Evolutionary conservation across 352 stramenopile species (phyloP).

Genomic region (Plasmopara halstedii): DNA sequence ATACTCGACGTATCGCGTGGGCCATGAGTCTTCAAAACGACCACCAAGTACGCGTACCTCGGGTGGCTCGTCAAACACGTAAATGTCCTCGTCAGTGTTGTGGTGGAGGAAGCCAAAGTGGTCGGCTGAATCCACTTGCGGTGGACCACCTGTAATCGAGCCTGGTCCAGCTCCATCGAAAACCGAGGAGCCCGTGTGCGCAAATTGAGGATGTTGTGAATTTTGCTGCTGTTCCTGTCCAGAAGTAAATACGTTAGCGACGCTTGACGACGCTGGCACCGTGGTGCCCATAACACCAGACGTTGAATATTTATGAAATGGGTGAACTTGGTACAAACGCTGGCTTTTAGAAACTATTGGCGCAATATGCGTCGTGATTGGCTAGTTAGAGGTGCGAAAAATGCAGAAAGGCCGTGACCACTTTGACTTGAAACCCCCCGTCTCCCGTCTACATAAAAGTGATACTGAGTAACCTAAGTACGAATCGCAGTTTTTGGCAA

Average conservation of each 20-base stretch:
- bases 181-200: constrained; percentile 19
- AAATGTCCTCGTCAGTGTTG: constrained; percentile 56
- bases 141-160: constrained; percentile 7
- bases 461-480: too few relatives aligned
- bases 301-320: constrained; percentile 16
- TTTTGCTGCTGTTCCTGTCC: constrained; percentile 10
- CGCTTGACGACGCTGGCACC: constrained; percentile 6
- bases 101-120: constrained; percentile 46
- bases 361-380: constrained; percentile 17
- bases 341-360: constrained; percentile 16
- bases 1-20: constrained; percentile 78
- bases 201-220: neutral
- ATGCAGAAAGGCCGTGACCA: constrained; percentile 4
- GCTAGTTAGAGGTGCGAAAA: neutral
- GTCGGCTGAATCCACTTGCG: constrained; percentile 15
- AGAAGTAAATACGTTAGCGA: constrained; percentile 15
- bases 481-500: too few relatives aligned
- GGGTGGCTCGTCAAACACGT: constrained; percentile 66
- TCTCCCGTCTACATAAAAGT: too few relatives aligned
- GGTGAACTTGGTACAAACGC: constrained; percentile 5
- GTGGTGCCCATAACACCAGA: constrained; percentile 18
- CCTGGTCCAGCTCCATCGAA: constrained; percentile 32
- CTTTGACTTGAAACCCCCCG: constrained; percentile 15
- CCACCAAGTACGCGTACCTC: constrained; percentile 51
- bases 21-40: constrained; percentile 72